Base-by-base conservation (phyloP, 179 eudicot species). In the Pouteria campechiana region DNA sequence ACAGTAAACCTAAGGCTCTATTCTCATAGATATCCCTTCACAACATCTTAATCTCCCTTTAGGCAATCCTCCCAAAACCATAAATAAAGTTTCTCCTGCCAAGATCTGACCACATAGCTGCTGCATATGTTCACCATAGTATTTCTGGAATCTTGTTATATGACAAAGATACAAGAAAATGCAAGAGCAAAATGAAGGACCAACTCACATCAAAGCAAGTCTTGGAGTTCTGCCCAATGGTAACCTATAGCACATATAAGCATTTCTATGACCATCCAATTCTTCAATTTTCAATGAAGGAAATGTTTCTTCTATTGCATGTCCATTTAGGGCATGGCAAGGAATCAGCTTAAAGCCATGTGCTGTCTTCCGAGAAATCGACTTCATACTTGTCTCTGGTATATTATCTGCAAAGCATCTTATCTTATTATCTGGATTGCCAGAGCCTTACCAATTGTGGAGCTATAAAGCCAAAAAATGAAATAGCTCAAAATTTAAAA, bases 291-390 rank as follows among this genome's bases (percentile, higher is more conserved):
- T 50, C 3, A 54, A 36, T 33, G 24, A 32, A 33, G 60, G 32
- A 37, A 46, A 48, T 30, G 56, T 19, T 51, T 46, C 34, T 49
- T 59, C 58, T 8, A 28, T 15, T 16, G 33, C 23, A 14, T 6
- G 22, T 18, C 44, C 27, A 9, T 65, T 47, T 41, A 57, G 25
- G 16, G 48, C 44, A 32, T 57, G 59, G 54, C 43, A 86, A 4
- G 83, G 85, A 61, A 86, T 78, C 70, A 86, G 69, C 55, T 75
- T 51, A 44, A 76, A 86, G 4, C 89, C 84, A 7, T 35, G 56
- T 13, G 57, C 69, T 12, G 76, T 50, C 64, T 70, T 76, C 55
- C 96, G 74, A 6, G 96, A 86, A 38, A 86, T 42, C 1, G 34
- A 64, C 27, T 56, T 49, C 30, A 71, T 57, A 35, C 50, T 58